These are phyloP conservation scores for Isabelozyma pseudorhagii DNA, from an alignment of 805 yeast genomes.

Conservation along the genomic window DNA sequence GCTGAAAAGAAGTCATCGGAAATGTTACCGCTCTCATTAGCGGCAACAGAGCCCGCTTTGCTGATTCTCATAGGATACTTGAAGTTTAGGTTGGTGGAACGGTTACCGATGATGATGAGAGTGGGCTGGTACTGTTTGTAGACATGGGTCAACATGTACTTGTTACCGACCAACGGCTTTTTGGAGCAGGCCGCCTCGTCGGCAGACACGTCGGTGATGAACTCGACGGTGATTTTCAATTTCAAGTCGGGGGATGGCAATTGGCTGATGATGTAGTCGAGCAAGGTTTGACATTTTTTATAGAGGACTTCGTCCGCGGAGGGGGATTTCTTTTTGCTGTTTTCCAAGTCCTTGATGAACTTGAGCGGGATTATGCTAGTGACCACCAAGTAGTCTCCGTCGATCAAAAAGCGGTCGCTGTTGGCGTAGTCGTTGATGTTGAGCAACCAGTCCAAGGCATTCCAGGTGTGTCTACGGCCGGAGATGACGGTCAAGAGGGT, in stretches of 20 bases:
- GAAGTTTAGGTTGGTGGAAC: constrained; percentile 39
- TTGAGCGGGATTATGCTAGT: constrained; percentile 29
- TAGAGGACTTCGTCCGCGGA: constrained; percentile 16
- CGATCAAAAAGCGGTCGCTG: constrained; percentile 19
- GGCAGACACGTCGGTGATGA: constrained; percentile 17
- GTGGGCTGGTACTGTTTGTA: constrained; percentile 41
- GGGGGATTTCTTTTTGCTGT: constrained; percentile 3
- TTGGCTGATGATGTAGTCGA: constrained; percentile 17
- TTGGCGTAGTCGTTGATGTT: constrained; percentile 1
- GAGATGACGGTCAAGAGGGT: constrained; percentile 36
- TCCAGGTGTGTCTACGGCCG: constrained; percentile 46
- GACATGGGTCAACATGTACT: constrained; percentile 33
- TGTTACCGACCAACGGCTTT: constrained; percentile 20
- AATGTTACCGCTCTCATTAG: neutral
- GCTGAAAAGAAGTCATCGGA: neutral
- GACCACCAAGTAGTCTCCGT: constrained; percentile 39
- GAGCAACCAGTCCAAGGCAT: constrained; percentile 37
- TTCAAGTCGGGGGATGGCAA: constrained; percentile 14
- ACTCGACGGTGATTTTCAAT: constrained; percentile 39
- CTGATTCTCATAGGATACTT: constrained; percentile 35
- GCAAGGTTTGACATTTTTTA: constrained; percentile 22
- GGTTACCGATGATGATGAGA: constrained; percentile 34
- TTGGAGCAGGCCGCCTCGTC: constrained; percentile 2
- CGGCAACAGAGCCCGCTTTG: constrained; percentile 2
- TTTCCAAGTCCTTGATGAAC: constrained; percentile 7